Base-by-base conservation (phyloP, 805 yeast genomes). In the Ogataea henricii region DNA sequence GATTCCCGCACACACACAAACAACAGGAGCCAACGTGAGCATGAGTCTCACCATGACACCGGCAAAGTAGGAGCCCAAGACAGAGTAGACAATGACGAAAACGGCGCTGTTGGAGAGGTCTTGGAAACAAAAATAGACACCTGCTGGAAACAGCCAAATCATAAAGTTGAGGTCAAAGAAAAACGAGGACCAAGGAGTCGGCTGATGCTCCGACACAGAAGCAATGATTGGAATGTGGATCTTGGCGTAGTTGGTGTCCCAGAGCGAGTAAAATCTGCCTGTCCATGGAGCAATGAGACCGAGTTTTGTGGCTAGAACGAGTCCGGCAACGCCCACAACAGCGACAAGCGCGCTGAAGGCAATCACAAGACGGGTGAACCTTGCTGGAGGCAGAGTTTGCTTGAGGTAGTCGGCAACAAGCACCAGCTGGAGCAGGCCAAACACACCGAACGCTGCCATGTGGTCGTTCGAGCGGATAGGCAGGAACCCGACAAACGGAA, bases 201-300 rank as follows among this genome's bases (percentile, higher is more conserved):
- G 99, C 76, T 94, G 99, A 75, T 94, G 99, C 73, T 94, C 99
- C 12, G 97, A 89, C 32, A 94, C 99, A 3, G 97, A 91, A 1
- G 99, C 99, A 70, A 94, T 94, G 65, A 94, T 94, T 38, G 99
- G 99, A 61, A 94, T 94, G 66, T 94, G 99, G 56, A 94, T 87
- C 74, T 91, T 92, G 53, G 99, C 99, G 64, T 95, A 94, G 67
- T 80, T 86, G 4, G 99, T 94, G 67, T 94, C 99, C 99, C 99
- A 94, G 57, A 95, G 73, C 2, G 98, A 91, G 72, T 94, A 94
- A 75, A 94, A 95, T 71, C 99, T 86, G 57, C 99, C 99, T 9
- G 97, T 90, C 99, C 99, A 94, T 46, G 99, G 99, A 30, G 98
- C 97, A 68, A 95, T 94, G 67, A 86, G 82, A 3, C 97, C 99